phyloP scores from a whole-genome alignment of 169 alveolate species.

The Eimeria acervulina region DNA sequence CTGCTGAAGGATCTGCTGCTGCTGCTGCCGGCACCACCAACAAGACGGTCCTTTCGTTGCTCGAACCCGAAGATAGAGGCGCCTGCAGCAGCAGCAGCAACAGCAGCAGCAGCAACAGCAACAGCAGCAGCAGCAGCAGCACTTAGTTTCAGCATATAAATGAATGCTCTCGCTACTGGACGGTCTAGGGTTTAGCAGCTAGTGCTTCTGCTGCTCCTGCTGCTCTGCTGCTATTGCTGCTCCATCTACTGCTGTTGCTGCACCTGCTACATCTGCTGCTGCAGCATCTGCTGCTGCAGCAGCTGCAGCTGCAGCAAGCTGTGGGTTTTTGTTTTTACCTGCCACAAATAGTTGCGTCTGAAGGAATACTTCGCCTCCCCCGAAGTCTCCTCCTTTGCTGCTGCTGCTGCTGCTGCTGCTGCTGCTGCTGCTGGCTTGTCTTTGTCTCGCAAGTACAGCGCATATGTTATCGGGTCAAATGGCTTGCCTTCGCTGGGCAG shows the following conservation, averaged over 20 bases:
- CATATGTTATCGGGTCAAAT: not conserved
- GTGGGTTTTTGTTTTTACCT: not conserved
- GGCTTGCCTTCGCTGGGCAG: not conserved
- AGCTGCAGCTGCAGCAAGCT: not conserved
- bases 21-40: not conserved
- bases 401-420: constrained; percentile 39
- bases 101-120: constrained; percentile 55
- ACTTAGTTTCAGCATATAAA: too few species aligned
- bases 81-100: not conserved
- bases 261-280: constrained; percentile 9
- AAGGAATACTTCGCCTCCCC: not conserved
- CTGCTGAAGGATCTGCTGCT: too few species aligned
- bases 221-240: not conserved
- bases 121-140: constrained; percentile 45
- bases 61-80: not conserved
- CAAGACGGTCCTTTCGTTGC: not conserved
- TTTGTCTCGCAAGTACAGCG: not conserved
- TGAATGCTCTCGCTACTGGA: not conserved
- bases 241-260: not conserved
- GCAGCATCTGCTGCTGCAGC: not conserved
- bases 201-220: too few species aligned
- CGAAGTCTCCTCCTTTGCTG: not conserved
- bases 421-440: not conserved
- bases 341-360: constrained; percentile 18
- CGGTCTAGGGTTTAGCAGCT: too few species aligned